Evolutionary conservation across 2,329 filamentous ascomycete species (phyloP), one percentile per base, ranked within the genome.

Genomic region (Cladorrhinum sp.): DNA sequence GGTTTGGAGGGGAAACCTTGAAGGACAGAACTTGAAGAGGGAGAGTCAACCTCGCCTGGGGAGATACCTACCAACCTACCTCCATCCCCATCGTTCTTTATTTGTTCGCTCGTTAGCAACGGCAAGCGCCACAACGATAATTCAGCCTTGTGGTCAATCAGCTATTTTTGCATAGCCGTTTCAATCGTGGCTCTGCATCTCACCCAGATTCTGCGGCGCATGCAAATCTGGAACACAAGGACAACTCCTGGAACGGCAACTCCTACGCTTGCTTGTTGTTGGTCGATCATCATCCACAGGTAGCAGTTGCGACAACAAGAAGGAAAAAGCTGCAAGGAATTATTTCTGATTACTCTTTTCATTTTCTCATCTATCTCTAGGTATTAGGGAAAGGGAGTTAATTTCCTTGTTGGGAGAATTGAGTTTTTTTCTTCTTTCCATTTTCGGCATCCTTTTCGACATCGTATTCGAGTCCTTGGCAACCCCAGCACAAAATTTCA

Each of bases 391-490:
- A 45, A 45, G 41, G 41, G 20, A 45, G 18, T 20, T 2, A 45
- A 18, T 45, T 45, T 20, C 20, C n/a, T 45, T 45, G 2, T 45
- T 45, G n/a, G 41, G n/a, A 8, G 18, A 20, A 45, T 22, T 45
- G 3, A n/a, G 6, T 5, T 13, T 41, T 41, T 45, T 45, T 20
- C 20, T 45, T 45, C 18, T 45, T 18, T 45, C 18, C 8, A 18
- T 45, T 45, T 45, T 45, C 2, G 8, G 41, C 18, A 18, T 45
- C n/a, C 16, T 7, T 20, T 50, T 41, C 24, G 32, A 41, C 57
- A 25, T 51, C 55, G 8, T 29, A 32, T 20, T 13, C 51, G 32
- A 56, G 38, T 50, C 50, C 57, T 60, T 58, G 59, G 62, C 59
- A 45, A 36, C 22, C 2, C 2, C 18, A 27, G 24, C 41, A 51